Base-by-base conservation (phyloP, 495 filamentous ascomycete genomes). In the Penicillium silybi region DNA sequence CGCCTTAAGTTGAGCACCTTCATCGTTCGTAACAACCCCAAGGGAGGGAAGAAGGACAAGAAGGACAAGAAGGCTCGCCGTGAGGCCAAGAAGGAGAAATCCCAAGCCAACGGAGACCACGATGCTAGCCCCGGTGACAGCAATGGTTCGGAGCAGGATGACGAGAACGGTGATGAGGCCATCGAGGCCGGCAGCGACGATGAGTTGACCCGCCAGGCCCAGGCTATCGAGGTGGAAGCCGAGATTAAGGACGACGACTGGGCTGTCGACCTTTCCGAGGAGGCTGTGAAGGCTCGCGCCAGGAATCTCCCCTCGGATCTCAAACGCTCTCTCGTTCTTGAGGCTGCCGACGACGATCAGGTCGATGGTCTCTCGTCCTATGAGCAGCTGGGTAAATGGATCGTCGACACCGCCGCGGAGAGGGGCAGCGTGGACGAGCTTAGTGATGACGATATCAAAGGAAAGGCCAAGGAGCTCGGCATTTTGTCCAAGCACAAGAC, bases 1-100 rank as follows among this genome's bases (percentile, higher is more conserved):
- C 92, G 91, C 65, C 85, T 95, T 63, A 98, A 97, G 78, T 86
- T 98, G 54, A 92, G 88, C 79, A 89, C 88, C 48, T 98, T 96
- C 81, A 97, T 98, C 65, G 77, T 97, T 65, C 96, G 96, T 77
- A 95, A 93, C 72, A 83, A 86, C 63, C 86, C 91, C 54, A 95
- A 93, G 77, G 87, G 87, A 68, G 91, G 93, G 70, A 96, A 95
- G 76, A 95, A 96, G 78, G 92, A 97, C 76, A 89, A 93, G 68
- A 80, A 88, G 57, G 85, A 86, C 71, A 90, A 90, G 70, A 95
- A 92, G 65, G 84, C 85, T 56, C 85, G 85, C 62, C 80, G 83
- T 48, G 83, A 82, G 54, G 89, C 85, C 68, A 89, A 90, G 44
- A 88, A 86, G 68, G 83, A 90, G 44, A 88, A 86, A 67, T 83